Percentiles rank a stretch among this genome's conserved stretches.
Conservation (phyloP, 192 early-diverging fungal genomes). For the Gryganskiella cystojenkinii region DNA sequence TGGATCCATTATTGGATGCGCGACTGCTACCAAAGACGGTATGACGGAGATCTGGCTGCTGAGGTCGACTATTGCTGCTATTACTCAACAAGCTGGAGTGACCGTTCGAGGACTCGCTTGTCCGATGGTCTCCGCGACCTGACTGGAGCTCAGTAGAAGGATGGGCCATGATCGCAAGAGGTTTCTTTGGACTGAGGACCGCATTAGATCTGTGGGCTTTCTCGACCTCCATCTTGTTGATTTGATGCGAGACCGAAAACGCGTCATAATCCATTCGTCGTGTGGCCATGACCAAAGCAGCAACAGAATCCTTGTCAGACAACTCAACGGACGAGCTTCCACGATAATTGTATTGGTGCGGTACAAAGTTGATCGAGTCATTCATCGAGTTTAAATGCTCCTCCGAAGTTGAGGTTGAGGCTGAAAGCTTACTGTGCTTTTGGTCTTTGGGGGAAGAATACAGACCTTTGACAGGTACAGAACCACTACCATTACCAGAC, state of each 20-base stretch:
- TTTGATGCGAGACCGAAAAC: slow-evolving; percentile 7
- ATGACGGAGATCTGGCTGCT: slow-evolving; percentile 7
- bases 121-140: slow-evolving; percentile 7
- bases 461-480: slow-evolving; percentile 2
- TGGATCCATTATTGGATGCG: not conserved
- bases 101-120: not conserved
- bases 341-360: slow-evolving; percentile 2
- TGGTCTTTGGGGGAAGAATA: slow-evolving; percentile 27
- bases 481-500: not conserved
- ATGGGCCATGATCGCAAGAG: slow-evolving; percentile 15
- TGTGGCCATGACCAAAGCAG: slow-evolving; percentile 11
- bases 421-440: not conserved
- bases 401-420: slow-evolving; percentile 6
- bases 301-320: not conserved
- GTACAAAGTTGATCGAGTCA: slow-evolving; percentile 7
- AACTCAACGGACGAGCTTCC: not conserved
- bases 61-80: not conserved
- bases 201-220: not conserved
- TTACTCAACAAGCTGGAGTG: not conserved
- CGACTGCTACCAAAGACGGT: slow-evolving; percentile 26
- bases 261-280: slow-evolving; percentile 15
- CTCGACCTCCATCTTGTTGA: slow-evolving; percentile 23
- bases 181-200: not conserved
- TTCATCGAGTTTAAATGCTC: slow-evolving; percentile 11
- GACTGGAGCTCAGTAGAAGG: not conserved